Evolutionary conservation across 2,329 filamentous ascomycete species (phyloP).

Genomic region (Lasiodiplodia citricola): DNA sequence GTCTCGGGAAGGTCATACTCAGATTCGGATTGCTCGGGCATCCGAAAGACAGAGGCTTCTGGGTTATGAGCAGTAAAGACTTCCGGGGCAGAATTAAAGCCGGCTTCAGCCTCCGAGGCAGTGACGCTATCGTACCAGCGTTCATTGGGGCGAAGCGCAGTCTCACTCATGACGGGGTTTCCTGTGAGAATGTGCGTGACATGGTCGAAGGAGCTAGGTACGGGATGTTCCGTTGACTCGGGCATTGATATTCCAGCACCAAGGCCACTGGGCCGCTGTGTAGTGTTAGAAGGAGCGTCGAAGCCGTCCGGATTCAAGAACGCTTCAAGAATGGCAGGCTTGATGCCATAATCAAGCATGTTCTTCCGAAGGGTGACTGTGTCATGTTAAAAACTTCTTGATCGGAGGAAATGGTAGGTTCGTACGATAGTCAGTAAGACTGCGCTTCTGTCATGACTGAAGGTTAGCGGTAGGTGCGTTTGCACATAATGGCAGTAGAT

Average conservation of each 20-base stretch:
- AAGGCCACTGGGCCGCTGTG: background rate
- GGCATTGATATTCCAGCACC: background rate
- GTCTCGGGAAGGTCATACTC: background rate
- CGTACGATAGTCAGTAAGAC: background rate
- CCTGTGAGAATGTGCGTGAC: background rate
- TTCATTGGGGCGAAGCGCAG: background rate
- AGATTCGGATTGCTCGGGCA: background rate
- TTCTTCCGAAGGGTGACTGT: constrained; percentile 3
- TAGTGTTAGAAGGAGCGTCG: background rate
- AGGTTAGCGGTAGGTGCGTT: background rate
- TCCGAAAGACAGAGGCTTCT: background rate
- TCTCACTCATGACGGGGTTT: background rate
- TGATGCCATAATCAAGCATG: background rate
- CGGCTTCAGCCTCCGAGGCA: background rate
- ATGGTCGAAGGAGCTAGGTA: background rate
- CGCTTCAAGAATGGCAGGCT: background rate
- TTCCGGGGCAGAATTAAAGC: background rate
- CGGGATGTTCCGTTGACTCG: background rate
- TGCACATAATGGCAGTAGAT: background rate
- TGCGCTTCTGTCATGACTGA: background rate
- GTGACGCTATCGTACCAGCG: background rate
- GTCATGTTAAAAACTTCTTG: background rate
- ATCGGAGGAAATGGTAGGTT: background rate
- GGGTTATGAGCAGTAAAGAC: background rate
- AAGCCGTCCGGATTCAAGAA: background rate